Evolutionary conservation across 1,284 basidiomycete species (phyloP).

Genomic region (Cystobasidium pallidum): DNA sequence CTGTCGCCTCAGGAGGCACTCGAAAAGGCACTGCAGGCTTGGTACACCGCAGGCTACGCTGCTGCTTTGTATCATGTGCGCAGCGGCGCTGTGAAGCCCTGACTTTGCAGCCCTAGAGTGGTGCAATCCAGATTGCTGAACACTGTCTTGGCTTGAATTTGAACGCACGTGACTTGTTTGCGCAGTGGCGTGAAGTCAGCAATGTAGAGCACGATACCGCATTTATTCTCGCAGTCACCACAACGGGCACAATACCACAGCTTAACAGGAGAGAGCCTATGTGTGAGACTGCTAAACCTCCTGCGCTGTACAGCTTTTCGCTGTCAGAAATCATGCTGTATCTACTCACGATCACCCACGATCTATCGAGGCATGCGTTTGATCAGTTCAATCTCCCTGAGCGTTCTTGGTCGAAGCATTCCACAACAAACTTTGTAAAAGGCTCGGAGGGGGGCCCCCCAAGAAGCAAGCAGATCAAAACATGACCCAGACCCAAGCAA

Average conservation of each 20-base stretch:
- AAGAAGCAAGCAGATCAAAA: too few species aligned
- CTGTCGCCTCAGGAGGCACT: constrained; percentile 24
- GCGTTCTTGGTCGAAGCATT: not conserved
- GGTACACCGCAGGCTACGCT: constrained; percentile 43
- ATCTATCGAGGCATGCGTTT: not conserved
- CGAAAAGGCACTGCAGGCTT: constrained; percentile 30
- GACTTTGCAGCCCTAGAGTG: constrained; percentile 1
- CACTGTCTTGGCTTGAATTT: not conserved
- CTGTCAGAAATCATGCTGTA: too few species aligned
- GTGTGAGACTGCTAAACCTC: too few species aligned
- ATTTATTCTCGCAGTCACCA: too few species aligned
- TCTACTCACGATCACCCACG: not conserved
- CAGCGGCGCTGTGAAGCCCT: constrained; percentile 27
- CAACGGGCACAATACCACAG: too few species aligned
- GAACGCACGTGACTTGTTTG: not conserved
- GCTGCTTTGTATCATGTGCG: constrained; percentile 39
- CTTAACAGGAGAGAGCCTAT: too few species aligned
- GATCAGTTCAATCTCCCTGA: too few species aligned
- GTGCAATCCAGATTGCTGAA: not conserved
- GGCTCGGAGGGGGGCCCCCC: not conserved
- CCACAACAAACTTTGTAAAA: not conserved
- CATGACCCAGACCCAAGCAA: too few species aligned
- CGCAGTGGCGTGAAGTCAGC: too few species aligned
- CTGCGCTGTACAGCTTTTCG: too few species aligned
- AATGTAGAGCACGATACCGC: too few species aligned